Evolutionary conservation across 2,329 filamentous ascomycete species (phyloP).

Genomic region (Pestalotiopsis sp.): DNA sequence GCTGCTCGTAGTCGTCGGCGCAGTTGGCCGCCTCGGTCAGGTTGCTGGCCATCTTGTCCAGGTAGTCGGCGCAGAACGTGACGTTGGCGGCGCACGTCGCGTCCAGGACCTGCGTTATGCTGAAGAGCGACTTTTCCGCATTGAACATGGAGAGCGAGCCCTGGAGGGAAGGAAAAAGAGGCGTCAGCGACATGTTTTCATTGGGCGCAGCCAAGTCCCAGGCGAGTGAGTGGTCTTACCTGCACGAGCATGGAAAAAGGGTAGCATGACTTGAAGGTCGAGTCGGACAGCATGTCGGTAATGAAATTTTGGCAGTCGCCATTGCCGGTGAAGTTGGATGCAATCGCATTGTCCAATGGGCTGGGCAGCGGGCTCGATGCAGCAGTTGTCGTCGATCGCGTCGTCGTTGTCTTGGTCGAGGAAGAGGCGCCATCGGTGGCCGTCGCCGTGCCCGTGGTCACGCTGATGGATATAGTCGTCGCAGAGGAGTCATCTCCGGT

Average conservation of each 20-base stretch:
- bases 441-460: slow-evolving; percentile 33
- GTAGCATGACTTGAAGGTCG: slow-evolving; percentile 73
- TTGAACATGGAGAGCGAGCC: slow-evolving; percentile 86
- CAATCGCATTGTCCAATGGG: slow-evolving; percentile 68
- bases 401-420: slow-evolving; percentile 20
- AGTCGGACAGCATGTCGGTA: slow-evolving; percentile 63
- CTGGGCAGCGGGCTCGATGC: slow-evolving; percentile 54
- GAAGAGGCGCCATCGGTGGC: not conserved
- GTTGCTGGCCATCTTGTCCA: slow-evolving; percentile 66
- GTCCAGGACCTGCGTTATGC: slow-evolving; percentile 78
- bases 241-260: slow-evolving; percentile 84
- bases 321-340: slow-evolving; percentile 62
- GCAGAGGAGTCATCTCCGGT: slow-evolving; percentile 21
- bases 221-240: slow-evolving; percentile 46
- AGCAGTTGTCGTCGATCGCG: slow-evolving; percentile 29
- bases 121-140: slow-evolving; percentile 69
- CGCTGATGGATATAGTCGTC: slow-evolving; percentile 36
- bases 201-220: not conserved
- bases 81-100: slow-evolving; percentile 73
- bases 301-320: slow-evolving; percentile 69
- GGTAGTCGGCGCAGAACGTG: slow-evolving; percentile 64
- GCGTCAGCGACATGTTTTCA: too few relatives aligned
- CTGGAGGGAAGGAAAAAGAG: slow-evolving; percentile 43
- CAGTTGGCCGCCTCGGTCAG: slow-evolving; percentile 69
- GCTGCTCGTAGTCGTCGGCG: slow-evolving; percentile 66